Base-by-base conservation (phyloP, 225 moss, liverwort and hornwort genomes). In the Polytrichum commune region DNA sequence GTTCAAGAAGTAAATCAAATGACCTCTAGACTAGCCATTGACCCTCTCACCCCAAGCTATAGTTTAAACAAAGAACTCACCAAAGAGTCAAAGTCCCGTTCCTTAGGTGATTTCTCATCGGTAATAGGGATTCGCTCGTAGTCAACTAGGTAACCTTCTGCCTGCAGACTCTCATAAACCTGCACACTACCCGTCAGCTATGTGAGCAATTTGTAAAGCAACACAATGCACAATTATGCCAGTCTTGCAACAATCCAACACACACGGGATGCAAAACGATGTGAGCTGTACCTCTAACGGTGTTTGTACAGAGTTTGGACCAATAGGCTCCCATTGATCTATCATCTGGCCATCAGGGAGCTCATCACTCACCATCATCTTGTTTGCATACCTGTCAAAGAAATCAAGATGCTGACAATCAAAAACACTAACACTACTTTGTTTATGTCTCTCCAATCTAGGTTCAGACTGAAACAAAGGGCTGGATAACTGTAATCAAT, bases 331-430 rank as follows among this genome's bases (percentile, higher is more conserved):
- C 98, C 98, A 99, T 71, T 93, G 95, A 69, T 99, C 98, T 71
- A 99, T 82, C 98, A 99, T 99, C 75, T 99, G 98, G 63, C 98
- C 98, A 71, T 99, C 98, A 64, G 98, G 98, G 8, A 99, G 95
- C 82, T 99, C 98, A 76, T 99, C 98, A 66, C 95, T 99, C 69
- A 99, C 98, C 95, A 99, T 93, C 63, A 99, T 90, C 81, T 99
- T 99, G 27, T 83, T 91, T 25, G 88, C 83, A 74, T 93, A 99
- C 67, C 98, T 99, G 78, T 66, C 54, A 24, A 70, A 62, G 0
- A 64, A 22, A 64, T 56, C 35, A 38, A 18, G 29, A 54, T 67
- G 67, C 24, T 38, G 18, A 67, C 35, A 58, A 58, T 58, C 24
- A 58, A 7, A 9, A 58, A 58, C 58, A 58, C 24, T 24, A 23